Base-by-base conservation (phyloP, 495 filamentous ascomycete genomes). In the Echria macrotheca region DNA sequence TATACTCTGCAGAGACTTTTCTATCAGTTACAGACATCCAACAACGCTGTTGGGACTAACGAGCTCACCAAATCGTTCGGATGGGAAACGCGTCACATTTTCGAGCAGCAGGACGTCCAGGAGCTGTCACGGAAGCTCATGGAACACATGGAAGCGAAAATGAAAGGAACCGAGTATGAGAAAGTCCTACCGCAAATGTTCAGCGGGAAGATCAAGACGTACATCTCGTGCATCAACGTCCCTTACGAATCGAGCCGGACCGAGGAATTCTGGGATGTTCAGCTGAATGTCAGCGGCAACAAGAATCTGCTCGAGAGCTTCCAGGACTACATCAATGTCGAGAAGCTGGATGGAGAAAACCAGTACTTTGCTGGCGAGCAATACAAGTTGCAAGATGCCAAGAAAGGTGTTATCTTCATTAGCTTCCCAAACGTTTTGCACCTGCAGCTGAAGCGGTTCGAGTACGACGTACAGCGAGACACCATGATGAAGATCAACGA, bases 401-500 rank as follows among this genome's bases (percentile, higher is more conserved):
- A 86, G 67, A 99, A 99, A 64, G 93, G 93, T 32, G 91, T 96
- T 39, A 95, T 96, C 49, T 99, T 99, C 66, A 85, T 88, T 58
- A 87, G 84, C 52, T 99, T 99, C 63, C 93, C 93, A 12, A 86
- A 95, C 40, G 90, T 99, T 10, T 68, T 99, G 28, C 90, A 99
- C 64, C 74, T 99, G 15, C 93, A 99, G 64, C 77, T 99, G 32
- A 99, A 99, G 67, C 85, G 93, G 15, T 99, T 99, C 65, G 90
- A 96, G 62, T 99, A 99, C 62, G 91, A 99, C 68, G 81, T 96
- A 53, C 83, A 95, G 37, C 83, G 86, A 42, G 89, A 96, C 65
- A 89, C 87, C 18, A 96, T 96, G 93, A 95, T 91, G 82, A 99
- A 99, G 69, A 86, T 99, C 61, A 97, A 99, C 62, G 93, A 97